phyloP scores from a whole-genome alignment of 2,329 filamentous ascomycete genomes.

The Talaromyces islandicus region DNA sequence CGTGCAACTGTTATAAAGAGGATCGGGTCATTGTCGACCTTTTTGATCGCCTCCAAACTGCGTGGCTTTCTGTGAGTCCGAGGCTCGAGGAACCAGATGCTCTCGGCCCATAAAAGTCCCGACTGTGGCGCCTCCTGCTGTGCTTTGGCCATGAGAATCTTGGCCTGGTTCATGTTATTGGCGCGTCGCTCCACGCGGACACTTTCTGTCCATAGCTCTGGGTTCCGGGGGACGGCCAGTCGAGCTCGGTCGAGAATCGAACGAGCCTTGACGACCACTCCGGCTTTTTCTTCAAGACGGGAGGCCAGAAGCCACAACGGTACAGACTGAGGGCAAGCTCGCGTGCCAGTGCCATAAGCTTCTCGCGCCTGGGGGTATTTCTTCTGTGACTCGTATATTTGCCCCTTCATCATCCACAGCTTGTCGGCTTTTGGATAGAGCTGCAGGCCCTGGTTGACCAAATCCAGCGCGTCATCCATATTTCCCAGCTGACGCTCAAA shows the following conservation, averaged over 20 bases:
- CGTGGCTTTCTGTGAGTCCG: conserved; percentile 89
- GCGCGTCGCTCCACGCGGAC: conserved; percentile 86
- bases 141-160: conserved; percentile 87
- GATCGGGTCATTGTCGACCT: conserved; percentile 84
- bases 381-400: conserved; percentile 82
- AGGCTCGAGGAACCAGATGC: conserved; percentile 88
- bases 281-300: conserved; percentile 77
- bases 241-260: conserved; percentile 89
- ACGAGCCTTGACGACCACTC: conserved; percentile 82
- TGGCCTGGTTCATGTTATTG: conserved; percentile 75
- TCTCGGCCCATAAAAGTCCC: conserved; percentile 85
- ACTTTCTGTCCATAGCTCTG: conserved; percentile 87
- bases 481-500: conserved; percentile 84
- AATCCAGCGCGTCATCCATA: conserved; percentile 72
- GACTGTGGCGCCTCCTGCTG: conserved; percentile 85
- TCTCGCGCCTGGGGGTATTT: conserved; percentile 81
- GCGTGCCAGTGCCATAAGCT: conserved; percentile 80
- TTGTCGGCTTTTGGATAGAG: conserved; percentile 81
- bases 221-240: conserved; percentile 76
- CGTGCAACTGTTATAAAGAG: conserved; percentile 88
- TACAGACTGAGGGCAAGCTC: conserved; percentile 76
- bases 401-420: conserved; percentile 97
- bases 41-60: conserved; percentile 90
- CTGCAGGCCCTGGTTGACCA: conserved; percentile 79
- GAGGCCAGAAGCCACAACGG: conserved; percentile 86